Evolutionary conservation across 2,329 filamentous ascomycete genomes (phyloP).

Genomic region (Grosmannia clavigera): DNA sequence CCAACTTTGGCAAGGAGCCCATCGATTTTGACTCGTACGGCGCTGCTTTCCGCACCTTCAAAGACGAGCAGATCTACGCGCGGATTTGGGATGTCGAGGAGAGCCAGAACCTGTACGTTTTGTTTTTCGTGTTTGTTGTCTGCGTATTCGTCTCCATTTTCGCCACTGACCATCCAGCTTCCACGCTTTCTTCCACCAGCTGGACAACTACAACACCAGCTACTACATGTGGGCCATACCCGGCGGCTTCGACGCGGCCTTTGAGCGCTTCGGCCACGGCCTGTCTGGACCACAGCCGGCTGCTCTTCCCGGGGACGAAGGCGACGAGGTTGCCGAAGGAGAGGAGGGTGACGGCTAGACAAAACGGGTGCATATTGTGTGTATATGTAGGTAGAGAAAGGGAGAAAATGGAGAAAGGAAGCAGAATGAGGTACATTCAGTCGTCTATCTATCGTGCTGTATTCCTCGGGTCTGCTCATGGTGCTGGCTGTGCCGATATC

Average conservation of each 20-base stretch:
- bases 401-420: not conserved
- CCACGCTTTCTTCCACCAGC: constrained; percentile 66
- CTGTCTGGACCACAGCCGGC: constrained; percentile 27
- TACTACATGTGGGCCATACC: constrained; percentile 67
- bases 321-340: constrained; percentile 33
- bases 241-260: constrained; percentile 50
- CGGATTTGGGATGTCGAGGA: constrained; percentile 86
- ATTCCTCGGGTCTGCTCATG: not conserved
- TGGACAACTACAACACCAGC: constrained; percentile 60
- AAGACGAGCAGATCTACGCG: constrained; percentile 82
- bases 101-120: constrained; percentile 67
- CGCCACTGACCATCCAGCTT: constrained; percentile 36
- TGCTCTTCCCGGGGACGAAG: constrained; percentile 33
- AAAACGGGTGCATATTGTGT: not conserved
- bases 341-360: constrained; percentile 13
- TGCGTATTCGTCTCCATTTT: not conserved
- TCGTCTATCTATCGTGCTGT: not conserved
- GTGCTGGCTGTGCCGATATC: not conserved
- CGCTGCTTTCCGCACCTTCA: constrained; percentile 73
- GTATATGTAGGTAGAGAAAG: not conserved
- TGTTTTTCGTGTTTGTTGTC: not conserved
- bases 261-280: constrained; percentile 29
- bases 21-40: constrained; percentile 73
- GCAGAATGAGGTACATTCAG: not conserved
- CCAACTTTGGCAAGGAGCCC: constrained; percentile 49